Evolutionary conservation across 2,329 filamentous ascomycete genomes (phyloP), one percentile per base, ranked within the genome.

Genomic region (Ascocoryne sarcoides): DNA sequence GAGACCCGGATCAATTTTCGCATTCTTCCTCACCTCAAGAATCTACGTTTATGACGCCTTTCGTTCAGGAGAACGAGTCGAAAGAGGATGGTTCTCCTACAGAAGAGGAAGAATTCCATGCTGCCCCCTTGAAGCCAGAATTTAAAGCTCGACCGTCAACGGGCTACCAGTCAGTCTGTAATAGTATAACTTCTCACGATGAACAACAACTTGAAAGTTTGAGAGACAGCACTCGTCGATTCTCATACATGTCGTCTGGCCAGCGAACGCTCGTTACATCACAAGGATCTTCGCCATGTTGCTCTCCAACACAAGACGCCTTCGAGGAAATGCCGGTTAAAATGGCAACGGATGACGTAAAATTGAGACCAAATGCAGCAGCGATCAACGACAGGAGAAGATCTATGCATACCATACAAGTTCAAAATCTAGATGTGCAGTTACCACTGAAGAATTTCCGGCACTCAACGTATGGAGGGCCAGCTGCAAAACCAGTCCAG

Each of bases 251-350:
- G 29, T 81, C 77, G 2, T 77, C 74, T 4, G 72, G 73, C 5
- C 75, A 79, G 53, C 66, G 73, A 43, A 81, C 77, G 3, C 61
- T 75, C 18, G 54, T 78, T 5, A 79, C 76, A 2, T 79, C 76
- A 0, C 67, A 70, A 14, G 68, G 65, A 20, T 78, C 75, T 1
- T 79, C 76, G 0, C 72, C 74, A 2, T 65, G 72, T 12, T 67
- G 64, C 41, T 80, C 76, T 1, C 76, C 77, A 0, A 67, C 66
- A 1, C 63, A 67, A 10, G 70, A 73, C 26, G 73, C 64, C 39
- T 49, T 51, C 19, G 55, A 58, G 17, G 52, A 58, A n/a, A 30
- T 39, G 3, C 33, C 44, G 7, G 28, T 40, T 5, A 47, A 45
- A 2, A 20, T 43, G 5, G 39, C 46, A n/a, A 29, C 36, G 10